A percentile compares a stretch with the other conserved stretches of the same genome.
Evolutionary conservation across 1,139 yeast species (phyloP).

Genomic region (Geotrichum histeridarum): DNA sequence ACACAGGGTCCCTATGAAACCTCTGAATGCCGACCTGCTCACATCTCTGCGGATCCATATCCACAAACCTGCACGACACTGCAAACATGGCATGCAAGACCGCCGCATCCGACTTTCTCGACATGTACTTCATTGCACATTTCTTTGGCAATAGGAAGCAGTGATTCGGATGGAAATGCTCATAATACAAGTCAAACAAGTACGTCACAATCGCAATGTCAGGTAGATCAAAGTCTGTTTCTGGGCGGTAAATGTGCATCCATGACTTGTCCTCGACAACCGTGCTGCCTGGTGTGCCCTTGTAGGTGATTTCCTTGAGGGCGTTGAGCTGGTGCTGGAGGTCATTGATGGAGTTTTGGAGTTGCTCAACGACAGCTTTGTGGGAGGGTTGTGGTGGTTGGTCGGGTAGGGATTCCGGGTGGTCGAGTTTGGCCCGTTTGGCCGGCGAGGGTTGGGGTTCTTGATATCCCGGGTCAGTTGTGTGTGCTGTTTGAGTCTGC

Average conservation of each 20-base stretch:
- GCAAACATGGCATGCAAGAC: slow-evolving; percentile 48
- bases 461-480: too few relatives aligned
- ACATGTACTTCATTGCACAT: slow-evolving; percentile 38
- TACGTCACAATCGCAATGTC: slow-evolving; percentile 39
- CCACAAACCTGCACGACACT: slow-evolving; percentile 39
- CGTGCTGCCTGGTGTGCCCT: not conserved
- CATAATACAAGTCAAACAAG: slow-evolving; percentile 47
- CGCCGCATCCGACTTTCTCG: slow-evolving; percentile 40
- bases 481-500: too few relatives aligned
- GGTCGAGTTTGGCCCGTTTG: too few relatives aligned
- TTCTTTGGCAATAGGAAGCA: slow-evolving; percentile 45
- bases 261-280: too few relatives aligned
- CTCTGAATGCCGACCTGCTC: slow-evolving; percentile 13
- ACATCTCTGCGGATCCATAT: slow-evolving; percentile 20
- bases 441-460: too few relatives aligned
- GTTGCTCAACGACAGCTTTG: not conserved
- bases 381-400: not conserved
- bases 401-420: not conserved
- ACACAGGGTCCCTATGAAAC: slow-evolving; percentile 27
- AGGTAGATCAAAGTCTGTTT: slow-evolving; percentile 42
- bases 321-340: slow-evolving; percentile 4
- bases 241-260: not conserved
- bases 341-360: slow-evolving; percentile 4
- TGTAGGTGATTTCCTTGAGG: not conserved
- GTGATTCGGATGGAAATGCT: slow-evolving; percentile 45